These are phyloP conservation scores for Ambrosia hybrid DNA, from an alignment of 140 eudicot genomes.

Conservation along the genomic window DNA sequence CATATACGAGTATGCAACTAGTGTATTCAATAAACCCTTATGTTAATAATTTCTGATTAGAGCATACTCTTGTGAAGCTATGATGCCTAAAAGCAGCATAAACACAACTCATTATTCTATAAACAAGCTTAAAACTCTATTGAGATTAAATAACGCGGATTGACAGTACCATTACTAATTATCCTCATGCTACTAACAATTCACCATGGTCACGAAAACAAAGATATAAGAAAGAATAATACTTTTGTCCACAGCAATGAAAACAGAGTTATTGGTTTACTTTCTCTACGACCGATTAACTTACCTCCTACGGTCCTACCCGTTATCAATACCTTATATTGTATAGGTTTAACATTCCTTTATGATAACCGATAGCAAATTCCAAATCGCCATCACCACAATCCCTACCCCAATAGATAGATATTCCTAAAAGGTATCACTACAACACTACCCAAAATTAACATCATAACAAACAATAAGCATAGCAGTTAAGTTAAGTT, in stretches of 20 bases:
- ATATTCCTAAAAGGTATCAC: background rate
- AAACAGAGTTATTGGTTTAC: background rate
- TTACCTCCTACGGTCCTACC: conserved; percentile 10
- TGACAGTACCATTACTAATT: background rate
- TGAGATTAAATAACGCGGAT: background rate
- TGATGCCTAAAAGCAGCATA: conserved; percentile 1
- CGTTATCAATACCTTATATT: background rate
- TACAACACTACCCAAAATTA: background rate
- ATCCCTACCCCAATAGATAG: background rate
- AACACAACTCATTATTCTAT: background rate
- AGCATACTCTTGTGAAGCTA: conserved; percentile 1
- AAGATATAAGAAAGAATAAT: background rate
- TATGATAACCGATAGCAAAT: too few species aligned
- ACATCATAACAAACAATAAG: conserved; percentile 1
- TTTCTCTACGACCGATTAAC: background rate
- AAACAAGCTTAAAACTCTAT: conserved; percentile 2
- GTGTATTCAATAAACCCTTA: background rate
- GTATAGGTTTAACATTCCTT: background rate
- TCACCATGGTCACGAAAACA: background rate
- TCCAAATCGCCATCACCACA: too few species aligned
- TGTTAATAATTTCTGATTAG: background rate
- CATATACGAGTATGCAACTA: background rate
- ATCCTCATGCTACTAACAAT: background rate
- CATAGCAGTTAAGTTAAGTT: background rate
- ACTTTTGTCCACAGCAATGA: conserved; percentile 8